Conservation (phyloP, 352 stramenopile species). For the Phytophthora litchii region DNA sequence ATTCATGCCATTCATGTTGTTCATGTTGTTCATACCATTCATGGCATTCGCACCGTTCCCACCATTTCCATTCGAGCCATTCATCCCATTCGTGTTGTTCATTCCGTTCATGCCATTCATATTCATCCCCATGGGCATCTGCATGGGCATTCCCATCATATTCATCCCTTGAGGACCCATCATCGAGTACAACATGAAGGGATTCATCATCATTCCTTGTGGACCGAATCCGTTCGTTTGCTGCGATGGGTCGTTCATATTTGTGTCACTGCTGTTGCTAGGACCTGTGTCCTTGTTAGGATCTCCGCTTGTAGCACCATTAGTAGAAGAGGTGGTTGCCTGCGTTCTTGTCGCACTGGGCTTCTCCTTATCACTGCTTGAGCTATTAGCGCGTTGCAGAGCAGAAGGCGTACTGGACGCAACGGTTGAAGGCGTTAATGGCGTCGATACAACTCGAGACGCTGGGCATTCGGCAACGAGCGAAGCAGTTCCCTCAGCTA, state of each 20-base stretch:
- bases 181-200: conserved; percentile 88
- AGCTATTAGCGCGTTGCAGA: conserved; percentile 5
- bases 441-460: background rate
- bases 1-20: conserved; percentile 36
- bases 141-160: conserved; percentile 60
- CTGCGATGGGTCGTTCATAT: conserved; percentile 20
- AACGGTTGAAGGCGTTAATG: conserved; percentile 6
- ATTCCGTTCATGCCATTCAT: background rate
- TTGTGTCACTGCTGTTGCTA: conserved; percentile 17
- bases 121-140: conserved; percentile 53
- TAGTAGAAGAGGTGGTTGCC: conserved; percentile 1
- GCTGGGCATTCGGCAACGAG: conserved; percentile 36
- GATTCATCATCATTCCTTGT: conserved; percentile 78
- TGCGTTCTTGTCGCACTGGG: background rate
- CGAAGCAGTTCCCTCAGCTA: conserved; percentile 42
- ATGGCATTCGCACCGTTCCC: conserved; percentile 10
- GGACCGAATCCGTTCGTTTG: conserved; percentile 31
- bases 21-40: conserved; percentile 10
- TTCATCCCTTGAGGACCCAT: conserved; percentile 55
- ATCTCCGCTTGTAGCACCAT: background rate
- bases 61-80: conserved; percentile 1
- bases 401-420: conserved; percentile 3
- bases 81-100: conserved; percentile 12
- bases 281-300: conserved; percentile 8
- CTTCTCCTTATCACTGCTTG: conserved; percentile 16